Base-by-base conservation (phyloP, 2,329 filamentous ascomycete genomes). In the Pezizomycotina sp. region DNA sequence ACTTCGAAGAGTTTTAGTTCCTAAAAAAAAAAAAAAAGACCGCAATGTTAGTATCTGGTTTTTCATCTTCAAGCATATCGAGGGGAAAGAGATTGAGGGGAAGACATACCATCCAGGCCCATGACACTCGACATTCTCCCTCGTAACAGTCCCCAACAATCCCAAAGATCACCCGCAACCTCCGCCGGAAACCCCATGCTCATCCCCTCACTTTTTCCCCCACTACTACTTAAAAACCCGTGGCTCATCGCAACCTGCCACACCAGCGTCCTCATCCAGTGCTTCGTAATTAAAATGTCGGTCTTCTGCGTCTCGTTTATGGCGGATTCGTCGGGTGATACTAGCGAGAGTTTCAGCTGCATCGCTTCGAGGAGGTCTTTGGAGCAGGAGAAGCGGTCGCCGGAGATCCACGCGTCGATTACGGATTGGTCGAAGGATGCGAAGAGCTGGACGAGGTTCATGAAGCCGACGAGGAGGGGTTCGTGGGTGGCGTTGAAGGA, bases 1-100 rank as follows among this genome's bases (percentile, higher is more conserved):
- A 43, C 38, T 26, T 43, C 40, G 15, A 43, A 43, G 9, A 43
- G 34, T 23, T 43, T 43, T n/a, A 36, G 38, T 43, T 43, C 34
- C 40, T 43, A 29, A 9, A 5, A 8, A 29, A 29, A 10, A 10
- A 3, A 4, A 6, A 28, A 3, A 15, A 20, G 7, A 14, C 31
- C 19, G 34, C 21, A 22, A n/a, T 19, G n/a, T 3, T n/a, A n/a
- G n/a, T n/a, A n/a, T n/a, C n/a, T n/a, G n/a, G n/a, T n/a, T n/a
- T n/a, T n/a, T n/a, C n/a, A 14, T 30, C 13, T 26, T 8, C n/a
- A 20, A 16, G 21, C 6, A 6, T 13, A 16, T 24, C 9, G 8
- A 15, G 2, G 2, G 25, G 10, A 7, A 23, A 12, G n/a, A 9
- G 16, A 22, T 15, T 15, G 9, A 16, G 10, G 9, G 12, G 18